phyloP scores from a whole-genome alignment of 352 stramenopile genomes.

The Pythium grandisporangium region DNA sequence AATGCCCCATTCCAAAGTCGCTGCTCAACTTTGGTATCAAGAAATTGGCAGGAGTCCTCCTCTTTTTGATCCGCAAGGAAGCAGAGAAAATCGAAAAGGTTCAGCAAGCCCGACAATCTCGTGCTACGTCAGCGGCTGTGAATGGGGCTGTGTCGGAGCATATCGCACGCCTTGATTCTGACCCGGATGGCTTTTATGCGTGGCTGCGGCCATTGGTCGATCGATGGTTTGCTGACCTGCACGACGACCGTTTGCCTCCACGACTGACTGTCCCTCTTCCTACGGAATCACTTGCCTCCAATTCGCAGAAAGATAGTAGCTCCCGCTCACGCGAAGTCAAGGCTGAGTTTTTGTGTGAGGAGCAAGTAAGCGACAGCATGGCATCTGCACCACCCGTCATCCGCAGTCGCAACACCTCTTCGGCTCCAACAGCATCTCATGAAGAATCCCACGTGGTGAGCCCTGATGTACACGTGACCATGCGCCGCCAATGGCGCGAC shows the following conservation, averaged over 20 bases:
- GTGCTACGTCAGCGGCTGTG: too few relatives aligned
- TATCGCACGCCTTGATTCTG: slow-evolving; percentile 41
- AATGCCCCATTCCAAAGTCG: slow-evolving; percentile 55
- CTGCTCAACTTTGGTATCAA: slow-evolving; percentile 81
- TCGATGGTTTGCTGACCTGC: slow-evolving; percentile 50
- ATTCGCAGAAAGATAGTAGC: slow-evolving; percentile 1
- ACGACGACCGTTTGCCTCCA: slow-evolving; percentile 20
- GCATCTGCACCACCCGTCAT: too few relatives aligned
- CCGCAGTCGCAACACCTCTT: too few relatives aligned
- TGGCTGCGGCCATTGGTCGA: slow-evolving; percentile 61
- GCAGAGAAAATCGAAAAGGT: slow-evolving; percentile 66
- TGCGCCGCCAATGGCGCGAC: slow-evolving; percentile 22
- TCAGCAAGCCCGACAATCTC: too few relatives aligned
- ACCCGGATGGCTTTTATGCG: slow-evolving; percentile 69
- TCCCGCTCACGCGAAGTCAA: neutral
- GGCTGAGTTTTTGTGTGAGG: too few relatives aligned
- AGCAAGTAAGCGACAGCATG: too few relatives aligned
- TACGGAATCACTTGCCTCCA: slow-evolving; percentile 1
- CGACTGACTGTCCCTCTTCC: slow-evolving; percentile 11
- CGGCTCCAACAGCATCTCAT: too few relatives aligned
- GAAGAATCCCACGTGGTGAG: neutral
- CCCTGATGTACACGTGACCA: neutral
- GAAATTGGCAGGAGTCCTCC: slow-evolving; percentile 67
- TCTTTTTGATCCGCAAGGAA: slow-evolving; percentile 70
- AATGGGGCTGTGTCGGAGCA: slow-evolving; percentile 44